Percentiles rank a stretch among this genome's conserved stretches.
These are phyloP conservation scores for Pezicula rhizophila DNA, from an alignment of 2,329 filamentous ascomycete genomes.

Conservation along the genomic window DNA sequence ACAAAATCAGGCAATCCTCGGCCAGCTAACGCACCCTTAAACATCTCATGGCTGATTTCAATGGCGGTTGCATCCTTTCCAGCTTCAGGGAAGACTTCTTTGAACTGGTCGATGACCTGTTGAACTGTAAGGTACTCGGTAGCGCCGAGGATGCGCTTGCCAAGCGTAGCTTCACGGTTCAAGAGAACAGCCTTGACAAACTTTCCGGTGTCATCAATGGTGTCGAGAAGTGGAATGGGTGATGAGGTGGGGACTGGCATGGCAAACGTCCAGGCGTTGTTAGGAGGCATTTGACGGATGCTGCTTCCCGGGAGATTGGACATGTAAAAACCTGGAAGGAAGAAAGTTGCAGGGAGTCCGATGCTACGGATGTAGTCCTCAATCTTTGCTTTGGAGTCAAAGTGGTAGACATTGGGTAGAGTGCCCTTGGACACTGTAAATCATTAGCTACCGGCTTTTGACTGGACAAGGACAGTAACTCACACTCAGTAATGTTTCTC, in stretches of 20 bases:
- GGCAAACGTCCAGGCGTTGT: slow-evolving; percentile 25
- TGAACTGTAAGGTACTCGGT: slow-evolving; percentile 34
- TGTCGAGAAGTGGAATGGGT: slow-evolving; percentile 28
- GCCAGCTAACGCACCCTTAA: slow-evolving; percentile 30
- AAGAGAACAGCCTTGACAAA: slow-evolving; percentile 27
- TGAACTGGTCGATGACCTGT: slow-evolving; percentile 35
- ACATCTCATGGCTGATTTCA: slow-evolving; percentile 35
- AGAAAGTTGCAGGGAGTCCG: slow-evolving; percentile 42
- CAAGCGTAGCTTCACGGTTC: slow-evolving; percentile 32
- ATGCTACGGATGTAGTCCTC: slow-evolving; percentile 30
- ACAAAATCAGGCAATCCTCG: slow-evolving; percentile 33
- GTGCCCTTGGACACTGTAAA: slow-evolving; percentile 32
- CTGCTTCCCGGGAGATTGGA: slow-evolving; percentile 34
- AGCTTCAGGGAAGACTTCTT: slow-evolving; percentile 32
- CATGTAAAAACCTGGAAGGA: slow-evolving; percentile 46
- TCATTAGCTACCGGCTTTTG: background rate
- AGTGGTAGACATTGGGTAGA: slow-evolving; percentile 34
- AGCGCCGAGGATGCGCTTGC: slow-evolving; percentile 37
- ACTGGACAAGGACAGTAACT: slow-evolving; percentile 10
- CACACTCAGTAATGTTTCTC: slow-evolving; percentile 33
- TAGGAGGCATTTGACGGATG: slow-evolving; percentile 19
- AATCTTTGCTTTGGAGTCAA: slow-evolving; percentile 30
- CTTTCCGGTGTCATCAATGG: slow-evolving; percentile 29
- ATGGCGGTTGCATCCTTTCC: slow-evolving; percentile 32
- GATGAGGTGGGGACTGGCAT: slow-evolving; percentile 24